A percentile compares a stretch with the other conserved stretches of the same genome.
Evolutionary conservation across 345 rosid genomes (phyloP).

Genomic region (Anacardium occidentale): DNA sequence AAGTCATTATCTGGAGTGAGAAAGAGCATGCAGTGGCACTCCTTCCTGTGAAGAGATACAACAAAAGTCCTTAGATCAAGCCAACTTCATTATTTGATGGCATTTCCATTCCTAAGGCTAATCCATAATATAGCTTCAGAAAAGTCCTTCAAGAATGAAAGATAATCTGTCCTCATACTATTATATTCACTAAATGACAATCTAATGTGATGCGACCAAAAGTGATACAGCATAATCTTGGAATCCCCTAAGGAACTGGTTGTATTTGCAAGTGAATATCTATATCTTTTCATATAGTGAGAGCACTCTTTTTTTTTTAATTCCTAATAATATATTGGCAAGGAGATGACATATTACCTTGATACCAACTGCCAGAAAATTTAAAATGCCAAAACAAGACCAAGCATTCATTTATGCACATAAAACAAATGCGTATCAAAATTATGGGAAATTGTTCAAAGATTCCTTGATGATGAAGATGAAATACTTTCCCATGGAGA

Average conservation of each 20-base stretch:
- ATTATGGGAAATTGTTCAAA: too few relatives aligned
- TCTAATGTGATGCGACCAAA: background rate
- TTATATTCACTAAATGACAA: background rate
- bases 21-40: constrained; percentile 99
- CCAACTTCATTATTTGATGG: background rate
- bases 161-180: background rate
- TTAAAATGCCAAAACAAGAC: too few relatives aligned
- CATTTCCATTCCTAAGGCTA: background rate
- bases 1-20: constrained; percentile 96
- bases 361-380: too few relatives aligned
- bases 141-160: background rate
- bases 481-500: too few relatives aligned
- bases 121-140: background rate
- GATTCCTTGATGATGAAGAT: too few relatives aligned
- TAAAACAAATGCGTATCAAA: too few relatives aligned
- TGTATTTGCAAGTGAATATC: background rate
- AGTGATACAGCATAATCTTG: background rate
- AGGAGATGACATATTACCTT: too few relatives aligned
- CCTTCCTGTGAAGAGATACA: constrained; percentile 62
- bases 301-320: background rate
- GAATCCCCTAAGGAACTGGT: background rate
- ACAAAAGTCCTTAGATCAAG: background rate
- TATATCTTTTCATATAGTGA: background rate
- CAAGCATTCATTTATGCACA: too few relatives aligned
- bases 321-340: background rate